A percentile compares a stretch with the other conserved stretches of the same genome.
Evolutionary conservation across 1,139 yeast genomes (phyloP).

Genomic region (Spathaspora sp.): DNA sequence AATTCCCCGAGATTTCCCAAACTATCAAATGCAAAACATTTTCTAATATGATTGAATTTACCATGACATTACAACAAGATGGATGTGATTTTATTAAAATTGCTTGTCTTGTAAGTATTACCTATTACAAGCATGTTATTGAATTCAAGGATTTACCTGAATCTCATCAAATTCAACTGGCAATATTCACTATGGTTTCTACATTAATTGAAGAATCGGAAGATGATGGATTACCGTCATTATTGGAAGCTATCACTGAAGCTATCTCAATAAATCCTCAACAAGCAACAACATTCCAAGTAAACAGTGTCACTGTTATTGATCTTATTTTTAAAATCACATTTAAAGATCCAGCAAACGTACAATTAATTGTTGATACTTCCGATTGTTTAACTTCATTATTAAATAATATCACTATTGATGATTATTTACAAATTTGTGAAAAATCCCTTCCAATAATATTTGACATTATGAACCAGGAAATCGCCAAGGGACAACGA

Average conservation of each 20-base stretch:
- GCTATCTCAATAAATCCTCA: constrained; percentile 48
- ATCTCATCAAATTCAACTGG: constrained; percentile 22
- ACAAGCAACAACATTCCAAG: constrained; percentile 29
- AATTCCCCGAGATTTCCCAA: constrained; percentile 34
- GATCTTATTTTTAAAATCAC: constrained; percentile 64
- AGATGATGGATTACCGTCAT: constrained; percentile 77
- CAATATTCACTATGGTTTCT: constrained; percentile 28
- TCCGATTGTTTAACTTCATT: constrained; percentile 58
- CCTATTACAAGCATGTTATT: constrained; percentile 52
- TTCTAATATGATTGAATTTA: constrained; percentile 28
- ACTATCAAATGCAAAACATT: constrained; percentile 38
- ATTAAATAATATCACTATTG: constrained; percentile 45
- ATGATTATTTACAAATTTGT: constrained; percentile 49
- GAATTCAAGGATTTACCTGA: constrained; percentile 26
- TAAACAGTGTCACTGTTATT: constrained; percentile 31
- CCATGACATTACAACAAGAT: constrained; percentile 19
- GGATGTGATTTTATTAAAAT: constrained; percentile 28
- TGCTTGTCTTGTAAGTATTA: constrained; percentile 52
- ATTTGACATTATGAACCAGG: constrained; percentile 32
- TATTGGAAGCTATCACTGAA: constrained; percentile 68
- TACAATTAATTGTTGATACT: constrained; percentile 67
- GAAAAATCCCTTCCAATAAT: constrained; percentile 55
- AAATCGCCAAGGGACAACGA: constrained; percentile 5
- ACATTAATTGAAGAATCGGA: constrained; percentile 62
- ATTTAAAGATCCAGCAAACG: constrained; percentile 71